Evolutionary conservation across 2,329 filamentous ascomycete species (phyloP).

Genomic region (Huntiella decipiens): DNA sequence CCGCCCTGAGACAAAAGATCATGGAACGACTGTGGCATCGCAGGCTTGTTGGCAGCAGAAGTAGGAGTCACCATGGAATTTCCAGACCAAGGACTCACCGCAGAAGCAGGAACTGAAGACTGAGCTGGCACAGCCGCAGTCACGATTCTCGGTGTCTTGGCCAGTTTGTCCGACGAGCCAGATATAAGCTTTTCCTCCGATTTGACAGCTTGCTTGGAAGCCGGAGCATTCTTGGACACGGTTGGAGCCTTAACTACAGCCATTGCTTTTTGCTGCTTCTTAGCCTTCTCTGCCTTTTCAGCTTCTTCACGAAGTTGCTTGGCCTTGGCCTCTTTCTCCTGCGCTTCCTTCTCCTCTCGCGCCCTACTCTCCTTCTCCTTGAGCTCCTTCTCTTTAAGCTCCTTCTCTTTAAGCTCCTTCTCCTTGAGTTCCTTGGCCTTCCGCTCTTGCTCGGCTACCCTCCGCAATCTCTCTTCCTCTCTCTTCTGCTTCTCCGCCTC

Average conservation of each 20-base stretch:
- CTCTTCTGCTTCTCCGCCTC: slow-evolving; percentile 75
- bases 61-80: not conserved
- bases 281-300: not conserved
- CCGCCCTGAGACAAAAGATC: slow-evolving; percentile 39
- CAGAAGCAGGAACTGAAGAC: not conserved
- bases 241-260: not conserved
- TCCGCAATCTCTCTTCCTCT: slow-evolving; percentile 65
- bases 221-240: no score
- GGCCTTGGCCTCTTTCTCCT: slow-evolving; percentile 30
- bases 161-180: no score
- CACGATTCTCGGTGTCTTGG: no score
- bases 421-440: slow-evolving; percentile 39
- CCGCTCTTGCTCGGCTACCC: slow-evolving; percentile 70
- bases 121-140: no score
- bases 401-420: slow-evolving; percentile 65
- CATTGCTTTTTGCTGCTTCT: not conserved
- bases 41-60: slow-evolving; percentile 1
- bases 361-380: slow-evolving; percentile 68
- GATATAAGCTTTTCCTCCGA: no score
- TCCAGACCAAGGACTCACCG: not conserved
- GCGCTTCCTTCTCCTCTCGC: slow-evolving; percentile 53
- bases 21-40: slow-evolving; percentile 19
- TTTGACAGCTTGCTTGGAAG: no score
- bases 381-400: slow-evolving; percentile 50
- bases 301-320: not conserved